Evolutionary conservation across 306 rosid genomes (phyloP), one percentile per base, ranked within the genome.

Genomic region (Sicyos edulis): DNA sequence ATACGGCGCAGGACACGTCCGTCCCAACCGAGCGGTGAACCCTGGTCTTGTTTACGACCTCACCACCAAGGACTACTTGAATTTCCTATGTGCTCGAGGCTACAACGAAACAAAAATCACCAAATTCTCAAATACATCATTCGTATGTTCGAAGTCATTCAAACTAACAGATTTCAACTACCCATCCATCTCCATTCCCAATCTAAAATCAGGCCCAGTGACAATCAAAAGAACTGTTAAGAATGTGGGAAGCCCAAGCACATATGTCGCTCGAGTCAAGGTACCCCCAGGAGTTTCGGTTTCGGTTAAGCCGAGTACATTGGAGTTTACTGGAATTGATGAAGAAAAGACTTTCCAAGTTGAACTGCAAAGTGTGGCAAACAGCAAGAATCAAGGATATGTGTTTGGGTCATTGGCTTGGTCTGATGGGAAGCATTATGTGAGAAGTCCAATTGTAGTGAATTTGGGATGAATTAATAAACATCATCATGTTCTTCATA

Each of bases 11-110:
- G 96, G 96, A 14, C 84, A 84, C 7, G 75, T 89, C 32, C 70
- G 24, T 15, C 89, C 92, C 0, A 84, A 81, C 75, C 66, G 10
- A 2, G 96, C 88, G 1, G 37, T 21, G n/a, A 56, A 84, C 47
- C 92, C 92, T 0, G 96, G 92, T 54, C 96, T 89, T 74, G 82
- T 87, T 17, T 89, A 89, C 47, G 96, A 89, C 70, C 42, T 80
- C 1, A 68, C 78, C 4, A 24, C 40, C 0, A 68, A 77, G 15
- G 91, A 87, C 64, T 84, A 89, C 77, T 50, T 87, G 70, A 84
- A 87, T 78, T 83, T 76, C 73, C 65, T 87, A 57, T 90, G 96
- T 40, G 79, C 77, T 60, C 85, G 22, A 17, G 82, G 83, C 22
- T 90, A 90, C 85, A 75, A 75, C 1, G 37, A 58, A 44, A 45